Evolutionary conservation across 2,329 filamentous ascomycete genomes (phyloP).

Genomic region (Arthrinium phaeospermum): DNA sequence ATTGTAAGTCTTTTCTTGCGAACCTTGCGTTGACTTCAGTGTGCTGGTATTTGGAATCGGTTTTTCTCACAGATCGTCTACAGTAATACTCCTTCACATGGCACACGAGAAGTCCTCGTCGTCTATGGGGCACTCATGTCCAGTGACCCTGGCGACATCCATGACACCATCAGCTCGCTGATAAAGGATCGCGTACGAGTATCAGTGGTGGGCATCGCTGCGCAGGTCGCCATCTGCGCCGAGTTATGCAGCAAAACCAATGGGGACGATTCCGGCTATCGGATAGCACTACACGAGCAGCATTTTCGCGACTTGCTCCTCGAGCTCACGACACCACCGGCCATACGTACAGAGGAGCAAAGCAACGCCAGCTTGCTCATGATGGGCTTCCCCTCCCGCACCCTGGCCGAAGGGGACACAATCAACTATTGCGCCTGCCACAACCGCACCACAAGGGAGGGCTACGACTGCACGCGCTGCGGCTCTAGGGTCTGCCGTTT

Average conservation of each 20-base stretch:
- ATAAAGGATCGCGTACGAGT: constrained; percentile 85
- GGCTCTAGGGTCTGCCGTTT: constrained; percentile 86
- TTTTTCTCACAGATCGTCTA: constrained; percentile 22
- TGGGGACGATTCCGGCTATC: constrained; percentile 76
- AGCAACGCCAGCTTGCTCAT: constrained; percentile 75
- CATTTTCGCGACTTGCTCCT: constrained; percentile 92
- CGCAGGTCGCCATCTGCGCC: constrained; percentile 89
- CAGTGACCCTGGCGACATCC: constrained; percentile 93
- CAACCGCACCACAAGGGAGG: constrained; percentile 78
- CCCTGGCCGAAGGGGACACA: constrained; percentile 69
- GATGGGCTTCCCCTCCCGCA: constrained; percentile 97
- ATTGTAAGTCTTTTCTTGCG: constrained; percentile 61
- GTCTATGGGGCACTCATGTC: constrained; percentile 90
- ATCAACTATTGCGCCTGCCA: constrained; percentile 89
- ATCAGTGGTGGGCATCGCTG: constrained; percentile 86
- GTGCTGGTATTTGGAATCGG: not conserved
- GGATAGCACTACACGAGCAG: constrained; percentile 82
- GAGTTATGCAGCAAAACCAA: constrained; percentile 92
- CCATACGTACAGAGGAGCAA: constrained; percentile 70
- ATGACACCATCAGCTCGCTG: constrained; percentile 82
- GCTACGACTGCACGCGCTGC: constrained; percentile 91
- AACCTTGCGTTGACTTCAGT: constrained; percentile 4
- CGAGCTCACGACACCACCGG: constrained; percentile 85
- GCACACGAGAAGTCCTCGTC: constrained; percentile 90
- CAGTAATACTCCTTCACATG: constrained; percentile 89